Evolutionary conservation across 768 basidiomycete genomes (phyloP), one percentile per base, ranked within the genome.

Genomic region (Auriscalpium microsporum): DNA sequence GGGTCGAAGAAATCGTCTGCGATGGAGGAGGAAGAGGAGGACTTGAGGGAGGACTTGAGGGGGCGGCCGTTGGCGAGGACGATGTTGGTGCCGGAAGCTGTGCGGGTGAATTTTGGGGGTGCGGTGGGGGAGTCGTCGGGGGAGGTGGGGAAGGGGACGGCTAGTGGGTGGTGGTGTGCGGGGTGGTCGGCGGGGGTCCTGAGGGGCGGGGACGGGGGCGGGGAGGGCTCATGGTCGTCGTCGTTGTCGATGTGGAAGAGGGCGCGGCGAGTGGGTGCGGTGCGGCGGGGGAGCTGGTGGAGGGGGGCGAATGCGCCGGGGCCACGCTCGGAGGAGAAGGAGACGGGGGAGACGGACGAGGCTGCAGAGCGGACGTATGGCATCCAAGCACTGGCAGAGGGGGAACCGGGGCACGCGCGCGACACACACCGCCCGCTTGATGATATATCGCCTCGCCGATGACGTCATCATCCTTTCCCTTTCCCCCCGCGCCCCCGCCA

Each of bases 1-100:
- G 60, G 59, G 21, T 59, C 67, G 67, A 50, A 63, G 62, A 53
- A 70, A 66, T 63, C 59, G 51, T 71, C 72, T 45, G 73, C 68
- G 51, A 81, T 78, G 45, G 78, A 76, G 2, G 76, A 67, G 10
- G 80, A 80, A 8, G 73, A 73, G 36, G 78, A 79, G 0, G 74
- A 73, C 67, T 95, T 96, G 63, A 96, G 79, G 1, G 90, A 87
- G 0, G 87, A 78, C 65, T 91, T 91, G 70, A 96, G 84, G 4
- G 91, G 87, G 65, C 90, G 90, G 45, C 93, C 92, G 55, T 85
- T 91, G 17, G 80, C 73, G 36, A 84, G 78, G 21, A 83, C 67
- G 52, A 84, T 74, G 13, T 65, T 75, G 61, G 58, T 69, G 49
- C 54, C 76, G 61, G 58, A 72, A 34, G 52, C 11, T 1, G 61